Conservation (phyloP, 176 grass and related monocot species). For the Elaeis guineensis region DNA sequence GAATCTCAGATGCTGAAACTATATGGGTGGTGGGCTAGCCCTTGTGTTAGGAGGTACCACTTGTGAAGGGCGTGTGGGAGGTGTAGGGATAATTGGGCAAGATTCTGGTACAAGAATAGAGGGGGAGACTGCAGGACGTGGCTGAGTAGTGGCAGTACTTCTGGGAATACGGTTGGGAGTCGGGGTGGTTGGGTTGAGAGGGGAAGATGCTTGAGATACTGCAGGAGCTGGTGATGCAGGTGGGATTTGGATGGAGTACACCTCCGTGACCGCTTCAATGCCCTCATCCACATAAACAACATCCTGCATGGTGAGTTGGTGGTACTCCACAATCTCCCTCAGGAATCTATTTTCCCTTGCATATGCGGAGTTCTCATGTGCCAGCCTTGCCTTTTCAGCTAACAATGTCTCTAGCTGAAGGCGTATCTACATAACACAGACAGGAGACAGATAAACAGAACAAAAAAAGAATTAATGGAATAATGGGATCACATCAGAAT, state of each 20-base stretch:
- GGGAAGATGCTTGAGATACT: not conserved
- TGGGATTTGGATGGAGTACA: constrained; percentile 64
- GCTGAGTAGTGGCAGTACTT: constrained; percentile 19
- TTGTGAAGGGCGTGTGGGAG: constrained; percentile 22
- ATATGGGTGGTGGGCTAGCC: not conserved
- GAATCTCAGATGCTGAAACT: not conserved
- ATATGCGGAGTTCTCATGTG: constrained; percentile 88
- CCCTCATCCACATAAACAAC: constrained; percentile 94
- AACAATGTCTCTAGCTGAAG: constrained; percentile 84
- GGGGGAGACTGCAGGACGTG: constrained; percentile 14
- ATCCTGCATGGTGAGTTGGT: constrained; percentile 97
- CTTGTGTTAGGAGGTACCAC: constrained; percentile 4
- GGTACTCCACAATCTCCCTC: constrained; percentile 92
- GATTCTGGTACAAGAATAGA: constrained; percentile 37
- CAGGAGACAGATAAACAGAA: not conserved
- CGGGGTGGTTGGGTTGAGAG: constrained; percentile 9
- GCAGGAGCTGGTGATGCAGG: constrained; percentile 18
- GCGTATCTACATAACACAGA: constrained; percentile 52
- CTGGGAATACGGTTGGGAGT: constrained; percentile 17
- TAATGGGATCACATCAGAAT: too few relatives aligned
- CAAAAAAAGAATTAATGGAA: too few relatives aligned
- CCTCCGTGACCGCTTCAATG: constrained; percentile 89
- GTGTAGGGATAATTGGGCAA: constrained; percentile 36
- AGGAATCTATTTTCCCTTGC: constrained; percentile 95
- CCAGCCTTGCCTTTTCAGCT: constrained; percentile 81